Evolutionary conservation across 2,329 filamentous ascomycete genomes (phyloP).

Genomic region (Talaromyces sp.): DNA sequence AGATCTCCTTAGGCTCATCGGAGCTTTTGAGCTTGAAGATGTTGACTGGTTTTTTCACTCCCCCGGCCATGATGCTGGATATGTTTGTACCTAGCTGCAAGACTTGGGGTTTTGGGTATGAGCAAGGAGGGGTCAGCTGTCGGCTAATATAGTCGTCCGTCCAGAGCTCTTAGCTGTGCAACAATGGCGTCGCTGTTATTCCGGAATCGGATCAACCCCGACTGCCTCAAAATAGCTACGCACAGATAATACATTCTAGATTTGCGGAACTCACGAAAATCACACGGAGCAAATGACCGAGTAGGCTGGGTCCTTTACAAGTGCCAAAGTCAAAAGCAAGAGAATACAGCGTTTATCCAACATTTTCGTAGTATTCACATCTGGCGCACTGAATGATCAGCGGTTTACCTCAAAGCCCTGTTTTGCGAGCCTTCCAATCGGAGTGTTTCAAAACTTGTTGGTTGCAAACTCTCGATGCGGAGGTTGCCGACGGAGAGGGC

Average conservation of each 20-base stretch:
- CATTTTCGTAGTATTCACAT: neutral
- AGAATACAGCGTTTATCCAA: neutral
- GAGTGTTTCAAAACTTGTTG: neutral
- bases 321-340: neutral
- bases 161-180: neutral
- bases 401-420: neutral
- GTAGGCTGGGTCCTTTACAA: neutral
- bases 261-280: neutral
- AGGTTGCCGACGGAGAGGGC: neutral
- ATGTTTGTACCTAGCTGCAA: neutral
- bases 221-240: neutral
- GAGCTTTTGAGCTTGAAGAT: conserved; percentile 59
- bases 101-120: neutral
- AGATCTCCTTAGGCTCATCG: conserved; percentile 62
- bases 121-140: neutral
- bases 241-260: neutral
- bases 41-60: conserved; percentile 36
- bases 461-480: neutral
- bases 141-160: neutral
- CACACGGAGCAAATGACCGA: neutral
- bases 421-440: neutral
- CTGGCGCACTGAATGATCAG: neutral
- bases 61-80: conserved; percentile 36
- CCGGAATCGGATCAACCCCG: neutral
- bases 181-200: neutral